A percentile compares a stretch with the other conserved stretches of the same genome.
Evolutionary conservation across 2,329 filamentous ascomycete species (phyloP).

Genomic region (Aureobasidium sp.): DNA sequence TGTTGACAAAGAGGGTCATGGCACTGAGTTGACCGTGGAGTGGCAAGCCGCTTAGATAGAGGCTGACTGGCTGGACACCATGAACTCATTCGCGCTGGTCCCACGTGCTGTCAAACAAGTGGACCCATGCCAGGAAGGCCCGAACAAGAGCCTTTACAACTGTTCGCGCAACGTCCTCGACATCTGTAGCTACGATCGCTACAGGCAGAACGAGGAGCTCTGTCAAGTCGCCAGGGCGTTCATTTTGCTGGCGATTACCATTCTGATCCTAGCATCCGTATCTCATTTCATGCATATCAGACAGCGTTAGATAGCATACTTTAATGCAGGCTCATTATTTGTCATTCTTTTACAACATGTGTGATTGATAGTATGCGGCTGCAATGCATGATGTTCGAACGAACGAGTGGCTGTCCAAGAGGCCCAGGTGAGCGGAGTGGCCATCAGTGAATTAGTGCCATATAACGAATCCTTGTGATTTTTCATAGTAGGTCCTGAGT

Average conservation of each 20-base stretch:
- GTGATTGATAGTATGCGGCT: not conserved
- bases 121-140: not conserved
- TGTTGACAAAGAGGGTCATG: conserved; percentile 25
- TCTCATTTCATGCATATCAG: not conserved
- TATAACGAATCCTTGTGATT: not conserved
- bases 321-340: not conserved
- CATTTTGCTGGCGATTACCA: not conserved
- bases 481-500: not conserved
- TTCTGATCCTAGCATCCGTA: not conserved
- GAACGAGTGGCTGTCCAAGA: not conserved
- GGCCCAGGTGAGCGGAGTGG: not conserved
- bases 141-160: not conserved
- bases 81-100: not conserved
- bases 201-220: not conserved
- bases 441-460: not conserved
- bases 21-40: conserved; percentile 29
- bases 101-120: not conserved
- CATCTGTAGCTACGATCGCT: not conserved
- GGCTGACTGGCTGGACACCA: conserved; percentile 32
- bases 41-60: conserved; percentile 29
- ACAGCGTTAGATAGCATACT: not conserved
- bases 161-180: not conserved
- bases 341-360: too few relatives aligned
- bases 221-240: not conserved
- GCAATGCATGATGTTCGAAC: not conserved